A percentile compares a stretch with the other conserved stretches of the same genome.
Conservation (phyloP, 1,284 basidiomycete species). For the Ceratobasidium sp. region DNA sequence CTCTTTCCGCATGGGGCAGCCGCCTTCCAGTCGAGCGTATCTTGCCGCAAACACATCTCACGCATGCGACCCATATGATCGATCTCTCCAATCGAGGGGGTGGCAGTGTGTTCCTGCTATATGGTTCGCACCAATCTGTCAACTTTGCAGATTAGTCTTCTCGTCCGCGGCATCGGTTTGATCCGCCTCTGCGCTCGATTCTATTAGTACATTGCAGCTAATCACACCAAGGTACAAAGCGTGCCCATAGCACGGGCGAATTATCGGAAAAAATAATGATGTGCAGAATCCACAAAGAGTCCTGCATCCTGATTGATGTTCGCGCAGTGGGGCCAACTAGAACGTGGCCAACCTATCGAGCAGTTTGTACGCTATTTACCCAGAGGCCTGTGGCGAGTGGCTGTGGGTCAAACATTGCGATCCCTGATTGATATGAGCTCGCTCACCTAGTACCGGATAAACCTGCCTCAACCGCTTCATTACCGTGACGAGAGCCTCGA, state of each 20-base stretch:
- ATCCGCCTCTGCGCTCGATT: background rate
- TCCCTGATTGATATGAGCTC: background rate
- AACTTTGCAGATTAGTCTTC: background rate
- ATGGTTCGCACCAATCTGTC: background rate
- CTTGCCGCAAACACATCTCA: background rate
- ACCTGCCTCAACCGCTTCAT: conserved; percentile 66
- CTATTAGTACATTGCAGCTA: conserved; percentile 18
- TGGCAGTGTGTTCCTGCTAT: conserved; percentile 15
- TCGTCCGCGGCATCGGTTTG: background rate
- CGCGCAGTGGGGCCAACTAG: background rate
- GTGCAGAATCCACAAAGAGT: background rate
- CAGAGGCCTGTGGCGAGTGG: conserved; percentile 25
- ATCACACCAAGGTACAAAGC: background rate
- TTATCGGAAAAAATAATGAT: conserved; percentile 33
- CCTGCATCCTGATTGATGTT: too few relatives aligned
- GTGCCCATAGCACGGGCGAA: conserved; percentile 9
- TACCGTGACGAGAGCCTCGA: conserved; percentile 71
- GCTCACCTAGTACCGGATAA: conserved; percentile 38
- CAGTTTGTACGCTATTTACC: conserved; percentile 23
- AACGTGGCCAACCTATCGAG: conserved; percentile 1
- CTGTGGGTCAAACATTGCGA: background rate
- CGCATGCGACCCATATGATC: background rate
- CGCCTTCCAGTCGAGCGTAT: background rate
- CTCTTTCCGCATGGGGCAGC: background rate
- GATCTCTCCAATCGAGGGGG: conserved; percentile 8